Conservation (phyloP, 352 stramenopile species). For the Globisporangium polare region DNA sequence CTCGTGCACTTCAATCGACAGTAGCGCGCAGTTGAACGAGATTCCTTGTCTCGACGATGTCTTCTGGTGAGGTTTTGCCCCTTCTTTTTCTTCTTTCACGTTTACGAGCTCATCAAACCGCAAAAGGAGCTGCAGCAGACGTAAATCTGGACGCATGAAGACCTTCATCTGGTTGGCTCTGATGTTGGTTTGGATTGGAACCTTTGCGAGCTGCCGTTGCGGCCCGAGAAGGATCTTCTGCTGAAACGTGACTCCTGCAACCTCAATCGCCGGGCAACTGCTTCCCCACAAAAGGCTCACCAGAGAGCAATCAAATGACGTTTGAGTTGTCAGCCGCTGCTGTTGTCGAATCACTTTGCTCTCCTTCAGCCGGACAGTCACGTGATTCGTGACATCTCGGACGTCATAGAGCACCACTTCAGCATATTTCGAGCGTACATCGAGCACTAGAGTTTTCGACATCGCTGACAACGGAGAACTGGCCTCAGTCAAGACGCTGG, state of each 20-base stretch:
- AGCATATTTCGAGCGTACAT: constrained; percentile 23
- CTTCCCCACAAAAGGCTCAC: constrained; percentile 21
- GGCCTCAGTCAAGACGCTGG: background rate
- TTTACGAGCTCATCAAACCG: constrained; percentile 47
- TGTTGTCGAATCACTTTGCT: constrained; percentile 22
- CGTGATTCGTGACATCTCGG: constrained; percentile 15
- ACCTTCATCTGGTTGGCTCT: constrained; percentile 18
- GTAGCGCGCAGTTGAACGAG: constrained; percentile 11
- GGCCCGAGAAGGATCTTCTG: constrained; percentile 21
- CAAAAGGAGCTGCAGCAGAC: constrained; percentile 43
- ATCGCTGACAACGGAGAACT: background rate
- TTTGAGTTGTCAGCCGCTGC: constrained; percentile 24
- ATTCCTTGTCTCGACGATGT: constrained; percentile 8
- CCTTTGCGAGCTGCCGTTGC: constrained; percentile 17
- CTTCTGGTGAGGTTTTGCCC: background rate
- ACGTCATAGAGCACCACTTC: constrained; percentile 27
- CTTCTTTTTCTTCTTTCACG: constrained; percentile 1
- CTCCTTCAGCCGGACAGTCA: constrained; percentile 22
- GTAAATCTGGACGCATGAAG: constrained; percentile 26
- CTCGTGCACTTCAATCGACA: constrained; percentile 12
- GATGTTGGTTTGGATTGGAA: constrained; percentile 13
- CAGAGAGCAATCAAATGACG: constrained; percentile 25
- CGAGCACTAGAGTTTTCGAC: constrained; percentile 22
- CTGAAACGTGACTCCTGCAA: constrained; percentile 17
- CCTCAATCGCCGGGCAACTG: constrained; percentile 19